Base-by-base conservation (phyloP, 2,329 filamentous ascomycete species). In the Fusarium temperatum region DNA sequence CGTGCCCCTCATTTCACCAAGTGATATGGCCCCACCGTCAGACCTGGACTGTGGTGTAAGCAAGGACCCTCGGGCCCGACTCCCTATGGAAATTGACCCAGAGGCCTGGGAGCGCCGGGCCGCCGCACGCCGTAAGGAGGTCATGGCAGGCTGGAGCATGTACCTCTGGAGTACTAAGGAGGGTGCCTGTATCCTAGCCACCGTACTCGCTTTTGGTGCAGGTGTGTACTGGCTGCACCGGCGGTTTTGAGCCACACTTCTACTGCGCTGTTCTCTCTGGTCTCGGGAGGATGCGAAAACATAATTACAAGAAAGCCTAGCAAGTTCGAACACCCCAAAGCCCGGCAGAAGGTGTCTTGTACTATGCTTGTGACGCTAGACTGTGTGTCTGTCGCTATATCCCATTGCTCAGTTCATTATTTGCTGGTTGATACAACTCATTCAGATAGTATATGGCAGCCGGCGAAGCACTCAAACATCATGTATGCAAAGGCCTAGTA, bases 1-100 rank as follows among this genome's bases (percentile, higher is more conserved):
- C 0, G 87, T 98, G 22, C 92, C 94, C 3, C 83, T 94, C 11
- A 75, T 90, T 54, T 77, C 81, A 17, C 81, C 81, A 6, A 78
- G 80, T 15, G 81, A 83, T 48, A 80, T 89, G 42, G 70, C 77
- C 8, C 83, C 84, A 7, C 78, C 82, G 20, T 66, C 72, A n/a
- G 66, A 67, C 32, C 42, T 70, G 44, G 66, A 72, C 28, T 56
- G 66, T 42, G 70, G 69, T 30, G 73, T 79, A 44, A 78, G 75
- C 60, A 60, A 71, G 30, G 86, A 88, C 64, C 86, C 86, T 6
- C 82, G 87, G 6, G 76, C 83, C 10, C 80, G 78, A 32, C 80
- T 89, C 38, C 89, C 88, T 3, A 83, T 87, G 18, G 83, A 87
- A 51, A 84, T 90, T 54, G 87, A 90, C 72, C 83, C 86, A 6